phyloP scores from a whole-genome alignment of 2,329 filamentous ascomycete species.

The Arthroderma uncinatum region DNA sequence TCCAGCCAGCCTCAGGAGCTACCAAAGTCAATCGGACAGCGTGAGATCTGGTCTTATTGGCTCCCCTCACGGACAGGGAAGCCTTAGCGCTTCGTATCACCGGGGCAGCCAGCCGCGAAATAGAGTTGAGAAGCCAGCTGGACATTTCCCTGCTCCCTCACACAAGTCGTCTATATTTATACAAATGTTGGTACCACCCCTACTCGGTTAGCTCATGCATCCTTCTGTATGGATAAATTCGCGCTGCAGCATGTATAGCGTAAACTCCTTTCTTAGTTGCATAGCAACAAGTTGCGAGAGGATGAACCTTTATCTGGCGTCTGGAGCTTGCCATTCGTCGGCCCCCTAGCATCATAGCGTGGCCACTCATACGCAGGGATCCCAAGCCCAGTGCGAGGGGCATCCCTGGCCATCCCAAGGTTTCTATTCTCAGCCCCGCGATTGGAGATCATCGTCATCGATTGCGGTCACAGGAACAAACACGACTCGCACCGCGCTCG shows the following conservation, averaged over 20 bases:
- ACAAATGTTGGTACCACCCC: no score
- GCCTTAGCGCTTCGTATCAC: constrained; percentile 7
- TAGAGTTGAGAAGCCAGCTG: constrained; percentile 2
- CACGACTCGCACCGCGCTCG: no score
- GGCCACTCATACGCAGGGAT: not conserved
- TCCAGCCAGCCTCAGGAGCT: not conserved
- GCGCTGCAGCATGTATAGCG: no score
- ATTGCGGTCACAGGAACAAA: not conserved
- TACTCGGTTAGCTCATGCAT: no score
- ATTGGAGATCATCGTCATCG: constrained; percentile 1
- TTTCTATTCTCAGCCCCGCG: constrained; percentile 1
- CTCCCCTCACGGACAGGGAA: not conserved
- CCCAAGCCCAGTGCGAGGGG: not conserved
- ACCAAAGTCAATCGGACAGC: not conserved
- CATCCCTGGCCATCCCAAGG: not conserved
- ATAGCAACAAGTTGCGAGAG: no score
- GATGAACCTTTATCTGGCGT: no score
- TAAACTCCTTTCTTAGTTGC: no score
- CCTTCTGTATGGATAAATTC: no score
- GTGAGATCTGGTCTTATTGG: constrained; percentile 2
- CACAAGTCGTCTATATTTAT: not conserved
- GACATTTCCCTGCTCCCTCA: not conserved
- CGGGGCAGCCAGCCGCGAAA: constrained; percentile 5
- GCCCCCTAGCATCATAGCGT: not conserved
- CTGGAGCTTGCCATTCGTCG: not conserved